Evolutionary conservation across 1,284 basidiomycete genomes (phyloP), one percentile per base, ranked within the genome.

Genomic region (Gomphus sp.): DNA sequence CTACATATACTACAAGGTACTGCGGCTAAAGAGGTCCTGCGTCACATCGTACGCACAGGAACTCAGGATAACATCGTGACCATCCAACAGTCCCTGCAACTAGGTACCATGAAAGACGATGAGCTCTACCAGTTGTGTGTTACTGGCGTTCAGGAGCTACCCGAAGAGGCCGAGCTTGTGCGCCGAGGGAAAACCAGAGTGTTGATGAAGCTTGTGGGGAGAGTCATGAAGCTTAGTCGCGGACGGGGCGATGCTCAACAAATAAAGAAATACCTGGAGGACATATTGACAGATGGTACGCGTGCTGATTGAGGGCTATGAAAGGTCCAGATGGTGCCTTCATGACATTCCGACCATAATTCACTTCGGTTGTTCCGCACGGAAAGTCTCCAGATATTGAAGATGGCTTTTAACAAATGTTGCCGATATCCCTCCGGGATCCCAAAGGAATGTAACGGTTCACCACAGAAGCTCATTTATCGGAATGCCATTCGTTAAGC

Each of bases 181-280:
- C 79, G 80, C 16, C 74, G 77, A 43, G 94, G 96, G 0, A 89
- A 91, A 61, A 71, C 74, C 34, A 93, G 90, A 62, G 93, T 95
- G 1, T 68, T 98, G 45, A 93, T 93, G 75, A 87, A 89, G 62
- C 79, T 99, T 37, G 80, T 98, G 7, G 96, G 96, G 0, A 80
- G 83, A 68, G 90, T 96, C 25, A 98, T 98, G 93, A 90, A 86
- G 71, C 71, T 81, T 56, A 90, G 86, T 61, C 77, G 82, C 60
- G 95, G 95, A 4, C 78, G 84, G 37, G 92, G 87, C 22, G 87
- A 97, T 68, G 84, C 85, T 1, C 72, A 74, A 53, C 71, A 71
- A 28, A 77, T 76, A n/a, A 76, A 72, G 63, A 66, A 65, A 11
- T 67, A 73, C 63, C 65, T 89, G 37, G 72, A 79, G 56, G 72